These are phyloP conservation scores for Rhodamnia argentea DNA, from an alignment of 345 rosid genomes.

Conservation along the genomic window DNA sequence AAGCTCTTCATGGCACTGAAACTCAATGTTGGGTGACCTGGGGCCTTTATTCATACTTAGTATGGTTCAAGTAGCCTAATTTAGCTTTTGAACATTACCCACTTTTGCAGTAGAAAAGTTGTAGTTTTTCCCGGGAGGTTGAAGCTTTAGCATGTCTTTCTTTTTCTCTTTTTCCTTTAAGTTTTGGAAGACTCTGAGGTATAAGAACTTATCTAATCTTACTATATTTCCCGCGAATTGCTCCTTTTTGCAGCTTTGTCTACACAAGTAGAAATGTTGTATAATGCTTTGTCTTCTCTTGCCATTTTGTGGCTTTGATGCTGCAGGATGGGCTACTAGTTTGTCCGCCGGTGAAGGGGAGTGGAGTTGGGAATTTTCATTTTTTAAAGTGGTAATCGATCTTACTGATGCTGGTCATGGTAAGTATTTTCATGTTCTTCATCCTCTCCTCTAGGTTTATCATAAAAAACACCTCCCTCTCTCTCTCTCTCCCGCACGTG, in stretches of 20 bases:
- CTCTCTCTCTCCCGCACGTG: neutral
- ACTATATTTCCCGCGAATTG: neutral
- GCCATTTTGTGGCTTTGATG: neutral
- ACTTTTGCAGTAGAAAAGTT: neutral
- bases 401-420: slow-evolving; percentile 95
- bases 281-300: neutral
- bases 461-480: neutral
- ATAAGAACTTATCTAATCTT: neutral
- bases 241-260: neutral
- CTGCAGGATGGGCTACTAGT: slow-evolving; percentile 78
- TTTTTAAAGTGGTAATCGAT: slow-evolving; percentile 51
- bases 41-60: neutral
- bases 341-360: slow-evolving; percentile 62
- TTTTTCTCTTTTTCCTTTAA: neutral
- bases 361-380: slow-evolving; percentile 52
- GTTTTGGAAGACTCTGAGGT: neutral
- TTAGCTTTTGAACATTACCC: neutral
- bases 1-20: neutral
- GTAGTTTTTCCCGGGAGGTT: neutral
- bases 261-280: neutral
- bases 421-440: slow-evolving; percentile 20
- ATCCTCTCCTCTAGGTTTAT: neutral
- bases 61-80: neutral
- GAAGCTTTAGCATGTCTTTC: neutral
- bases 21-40: neutral